Evolutionary conservation across 371 early-diverging fungal species (phyloP).

Genomic region (Mortierella sp.): DNA sequence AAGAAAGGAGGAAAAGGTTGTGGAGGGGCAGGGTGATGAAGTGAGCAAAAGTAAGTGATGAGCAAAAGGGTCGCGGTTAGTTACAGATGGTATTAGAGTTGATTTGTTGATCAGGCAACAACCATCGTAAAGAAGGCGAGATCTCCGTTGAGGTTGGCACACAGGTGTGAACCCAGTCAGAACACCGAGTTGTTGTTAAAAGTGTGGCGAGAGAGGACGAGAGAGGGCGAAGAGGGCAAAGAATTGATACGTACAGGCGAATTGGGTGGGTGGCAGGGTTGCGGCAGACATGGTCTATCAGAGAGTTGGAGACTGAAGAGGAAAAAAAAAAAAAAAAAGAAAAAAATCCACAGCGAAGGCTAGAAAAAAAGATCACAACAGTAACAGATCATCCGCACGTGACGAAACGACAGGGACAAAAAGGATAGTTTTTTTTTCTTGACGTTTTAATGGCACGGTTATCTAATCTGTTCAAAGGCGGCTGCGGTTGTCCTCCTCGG

Average conservation of each 20-base stretch:
- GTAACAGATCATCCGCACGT: slow-evolving; percentile 4
- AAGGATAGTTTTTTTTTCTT: neutral
- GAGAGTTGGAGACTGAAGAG: slow-evolving; percentile 25
- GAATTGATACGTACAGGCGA: slow-evolving; percentile 44
- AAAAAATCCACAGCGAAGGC: neutral
- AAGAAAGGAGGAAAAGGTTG: neutral
- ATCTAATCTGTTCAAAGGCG: slow-evolving; percentile 19
- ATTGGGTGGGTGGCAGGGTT: slow-evolving; percentile 57
- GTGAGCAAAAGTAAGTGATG: neutral
- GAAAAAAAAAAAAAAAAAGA: slow-evolving; percentile 1
- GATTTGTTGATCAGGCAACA: slow-evolving; percentile 3
- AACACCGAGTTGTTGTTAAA: neutral
- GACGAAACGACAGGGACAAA: neutral
- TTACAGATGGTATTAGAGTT: neutral
- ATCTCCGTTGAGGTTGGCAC: neutral
- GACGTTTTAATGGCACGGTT: neutral
- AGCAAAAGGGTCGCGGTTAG: neutral
- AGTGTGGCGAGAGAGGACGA: neutral
- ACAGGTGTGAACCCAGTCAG: neutral
- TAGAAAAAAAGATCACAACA: neutral
- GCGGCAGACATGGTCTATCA: slow-evolving; percentile 56
- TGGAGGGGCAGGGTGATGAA: neutral
- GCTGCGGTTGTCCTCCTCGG: slow-evolving; percentile 50
- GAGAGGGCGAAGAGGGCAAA: neutral
- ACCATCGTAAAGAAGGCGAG: too few relatives aligned